Evolutionary conservation across 805 yeast species (phyloP), one percentile per base, ranked within the genome.

Genomic region (Saccharomycopsis vini): DNA sequence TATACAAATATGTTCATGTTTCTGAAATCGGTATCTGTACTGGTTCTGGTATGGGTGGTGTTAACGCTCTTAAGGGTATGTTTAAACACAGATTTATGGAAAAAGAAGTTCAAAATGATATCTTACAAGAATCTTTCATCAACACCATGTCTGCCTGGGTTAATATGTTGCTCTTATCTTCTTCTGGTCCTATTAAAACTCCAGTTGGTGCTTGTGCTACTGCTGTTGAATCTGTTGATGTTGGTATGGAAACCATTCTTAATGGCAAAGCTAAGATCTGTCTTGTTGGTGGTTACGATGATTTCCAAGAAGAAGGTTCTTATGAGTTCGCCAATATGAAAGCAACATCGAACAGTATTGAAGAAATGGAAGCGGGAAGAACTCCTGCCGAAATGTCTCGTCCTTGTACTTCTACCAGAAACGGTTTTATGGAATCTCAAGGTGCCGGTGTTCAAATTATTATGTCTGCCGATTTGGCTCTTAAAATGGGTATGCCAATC

Each of bases 11-110:
- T 63, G 95, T 94, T 40, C 99, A 92, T 65, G 95, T 92, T 46
- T 88, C 97, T 38, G 97, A 92, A 68, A 88, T 92, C 55, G 99
- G 98, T 72, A 94, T 90, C 77, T 89, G 97, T 75, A 83, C 95
- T 39, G 99, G 99, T 72, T 88, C 97, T 45, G 99, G 99, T 78
- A 90, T 92, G 95, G 99, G 99, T 69, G 99, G 99, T 81, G 94
- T 90, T 57, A 64, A 83, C 56, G 98, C 99, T 42, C 69, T 92
- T 61, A 85, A 94, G 65, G 97, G 96, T 57, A 92, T 92, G 97
- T 92, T 88, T 74, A 88, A 76, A 67, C 95, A 90, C 61, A 81
- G 99, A 70, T 92, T 74, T 71, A 70, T 77, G 56, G 99, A 92
- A 63, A 73, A 73, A 66, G 96, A 95, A 44, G 96, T 89, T 44